Conservation (phyloP, 257 asterid species). For the Leptodermis oblonga region DNA sequence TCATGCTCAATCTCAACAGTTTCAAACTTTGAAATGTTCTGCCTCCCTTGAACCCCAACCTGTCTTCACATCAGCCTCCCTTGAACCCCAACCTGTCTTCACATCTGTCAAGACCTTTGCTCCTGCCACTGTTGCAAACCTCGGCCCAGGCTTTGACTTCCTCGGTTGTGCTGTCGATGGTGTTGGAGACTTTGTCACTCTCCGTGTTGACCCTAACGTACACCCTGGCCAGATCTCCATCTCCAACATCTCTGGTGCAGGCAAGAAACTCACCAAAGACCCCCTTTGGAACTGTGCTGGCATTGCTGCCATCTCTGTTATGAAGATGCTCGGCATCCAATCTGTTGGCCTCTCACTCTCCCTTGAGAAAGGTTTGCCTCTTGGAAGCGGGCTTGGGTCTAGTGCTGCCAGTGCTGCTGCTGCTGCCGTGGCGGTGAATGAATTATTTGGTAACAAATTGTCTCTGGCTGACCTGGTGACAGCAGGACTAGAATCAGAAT, state of each 20-base stretch:
- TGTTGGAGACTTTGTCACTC: slow-evolving; percentile 62
- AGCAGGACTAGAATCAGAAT: slow-evolving; percentile 82
- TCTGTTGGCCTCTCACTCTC: slow-evolving; percentile 82
- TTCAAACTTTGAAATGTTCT: not conserved
- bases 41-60: slow-evolving; percentile 50
- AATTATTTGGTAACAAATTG: slow-evolving; percentile 55
- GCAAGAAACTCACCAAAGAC: slow-evolving; percentile 55
- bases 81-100: slow-evolving; percentile 67
- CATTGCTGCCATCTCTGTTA: slow-evolving; percentile 71
- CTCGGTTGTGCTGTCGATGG: slow-evolving; percentile 92
- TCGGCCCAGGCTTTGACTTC: slow-evolving; percentile 87
- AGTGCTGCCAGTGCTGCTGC: slow-evolving; percentile 98
- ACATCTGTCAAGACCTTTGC: slow-evolving; percentile 68
- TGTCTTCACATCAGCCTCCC: slow-evolving; percentile 36
- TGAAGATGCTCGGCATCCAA: slow-evolving; percentile 68
- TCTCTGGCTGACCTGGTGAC: slow-evolving; percentile 46
- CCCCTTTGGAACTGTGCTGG: slow-evolving; percentile 87
- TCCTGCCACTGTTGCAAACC: slow-evolving; percentile 84
- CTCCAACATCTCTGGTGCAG: slow-evolving; percentile 64
- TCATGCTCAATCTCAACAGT: not conserved
- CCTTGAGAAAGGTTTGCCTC: slow-evolving; percentile 83
- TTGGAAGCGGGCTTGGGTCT: slow-evolving; percentile 89
- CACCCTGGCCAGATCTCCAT: slow-evolving; percentile 67
- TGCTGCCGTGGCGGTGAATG: slow-evolving; percentile 81
- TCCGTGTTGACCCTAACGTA: slow-evolving; percentile 55